Conservation (phyloP, 2,329 filamentous ascomycete genomes). For the Hortaea werneckii region DNA sequence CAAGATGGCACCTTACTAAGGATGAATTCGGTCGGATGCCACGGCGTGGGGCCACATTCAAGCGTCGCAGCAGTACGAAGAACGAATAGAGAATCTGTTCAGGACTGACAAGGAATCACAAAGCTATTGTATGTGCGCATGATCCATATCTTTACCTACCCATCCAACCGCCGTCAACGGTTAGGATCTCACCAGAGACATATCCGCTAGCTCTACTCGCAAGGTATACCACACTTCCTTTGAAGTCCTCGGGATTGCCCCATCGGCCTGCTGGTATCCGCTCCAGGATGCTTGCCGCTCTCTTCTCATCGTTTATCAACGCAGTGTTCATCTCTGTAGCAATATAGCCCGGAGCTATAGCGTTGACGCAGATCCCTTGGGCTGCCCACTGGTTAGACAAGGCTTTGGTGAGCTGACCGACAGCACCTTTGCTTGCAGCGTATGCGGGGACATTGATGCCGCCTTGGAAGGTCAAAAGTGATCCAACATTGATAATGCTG, state of each 20-base stretch:
- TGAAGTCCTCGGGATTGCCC: slow-evolving; percentile 79
- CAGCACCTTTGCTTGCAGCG: slow-evolving; percentile 73
- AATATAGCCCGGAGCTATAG: slow-evolving; percentile 82
- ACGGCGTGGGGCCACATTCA: no score
- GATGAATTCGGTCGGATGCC: no score
- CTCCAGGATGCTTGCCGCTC: slow-evolving; percentile 63
- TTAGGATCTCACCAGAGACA: slow-evolving; percentile 70
- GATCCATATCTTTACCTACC: slow-evolving; percentile 46
- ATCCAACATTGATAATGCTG: slow-evolving; percentile 75
- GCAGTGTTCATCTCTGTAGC: slow-evolving; percentile 88
- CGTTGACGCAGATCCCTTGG: slow-evolving; percentile 76
- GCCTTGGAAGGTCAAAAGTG: slow-evolving; percentile 73
- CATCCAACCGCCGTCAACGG: slow-evolving; percentile 88
- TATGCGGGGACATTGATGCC: slow-evolving; percentile 84
- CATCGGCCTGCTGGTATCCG: slow-evolving; percentile 77
- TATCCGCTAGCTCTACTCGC: slow-evolving; percentile 69
- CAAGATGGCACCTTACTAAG: no score
- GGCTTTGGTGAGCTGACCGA: slow-evolving; percentile 75
- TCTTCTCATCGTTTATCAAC: slow-evolving; percentile 59
- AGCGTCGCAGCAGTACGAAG: no score
- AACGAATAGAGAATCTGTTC: no score
- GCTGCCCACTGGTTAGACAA: slow-evolving; percentile 77
- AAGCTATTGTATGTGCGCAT: no score
- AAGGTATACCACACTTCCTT: slow-evolving; percentile 68
- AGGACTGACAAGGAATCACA: no score